A percentile compares a stretch with the other conserved stretches of the same genome.
These are phyloP conservation scores for Gossypium stocksii DNA, from an alignment of 345 rosid genomes.

Conservation along the genomic window DNA sequence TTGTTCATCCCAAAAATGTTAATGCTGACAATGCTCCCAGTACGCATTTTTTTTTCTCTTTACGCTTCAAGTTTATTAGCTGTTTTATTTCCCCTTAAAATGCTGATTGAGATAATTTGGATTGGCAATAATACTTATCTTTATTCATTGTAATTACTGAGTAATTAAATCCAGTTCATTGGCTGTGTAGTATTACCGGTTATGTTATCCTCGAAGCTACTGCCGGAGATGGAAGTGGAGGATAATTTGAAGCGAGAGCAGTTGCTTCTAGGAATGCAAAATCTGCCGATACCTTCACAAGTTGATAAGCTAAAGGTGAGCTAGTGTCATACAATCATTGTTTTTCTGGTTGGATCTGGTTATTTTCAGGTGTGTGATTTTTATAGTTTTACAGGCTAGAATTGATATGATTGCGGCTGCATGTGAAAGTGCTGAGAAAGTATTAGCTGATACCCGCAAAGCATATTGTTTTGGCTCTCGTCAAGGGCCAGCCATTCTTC, in stretches of 20 bases:
- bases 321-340: background rate
- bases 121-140: slow-evolving; percentile 8
- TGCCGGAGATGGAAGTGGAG: slow-evolving; percentile 91
- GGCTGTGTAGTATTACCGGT: slow-evolving; percentile 73
- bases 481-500: slow-evolving; percentile 77
- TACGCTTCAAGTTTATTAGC: background rate
- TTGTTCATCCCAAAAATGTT: slow-evolving; percentile 85
- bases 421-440: slow-evolving; percentile 91
- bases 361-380: slow-evolving; percentile 10
- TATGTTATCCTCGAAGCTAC: slow-evolving; percentile 86
- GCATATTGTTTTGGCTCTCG: slow-evolving; percentile 77
- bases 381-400: slow-evolving; percentile 51
- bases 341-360: background rate
- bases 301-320: slow-evolving; percentile 74
- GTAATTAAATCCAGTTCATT: background rate
- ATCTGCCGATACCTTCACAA: slow-evolving; percentile 54
- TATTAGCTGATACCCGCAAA: slow-evolving; percentile 78
- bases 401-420: slow-evolving; percentile 84
- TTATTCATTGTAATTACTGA: background rate
- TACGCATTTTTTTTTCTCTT: slow-evolving; percentile 24
- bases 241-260: slow-evolving; percentile 83
- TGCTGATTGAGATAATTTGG: background rate
- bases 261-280: slow-evolving; percentile 83
- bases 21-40: slow-evolving; percentile 76
- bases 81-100: background rate